Evolutionary conservation across 306 rosid genomes (phyloP), one percentile per base, ranked within the genome.

Genomic region (Psophocarpus tetragonolobus): DNA sequence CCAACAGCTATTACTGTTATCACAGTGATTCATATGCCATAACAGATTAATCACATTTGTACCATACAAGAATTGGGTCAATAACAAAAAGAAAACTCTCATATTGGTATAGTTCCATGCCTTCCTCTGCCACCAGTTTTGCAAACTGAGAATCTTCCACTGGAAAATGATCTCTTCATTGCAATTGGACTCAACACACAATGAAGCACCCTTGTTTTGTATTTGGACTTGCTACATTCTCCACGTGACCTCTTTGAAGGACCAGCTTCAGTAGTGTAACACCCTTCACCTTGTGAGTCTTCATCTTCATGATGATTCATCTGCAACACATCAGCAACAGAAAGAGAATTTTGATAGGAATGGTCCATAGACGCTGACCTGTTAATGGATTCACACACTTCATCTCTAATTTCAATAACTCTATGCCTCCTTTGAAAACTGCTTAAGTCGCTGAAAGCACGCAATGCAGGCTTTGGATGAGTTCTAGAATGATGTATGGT

Each of bases 121-220:
- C 76, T 73, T 51, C 75, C 80, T 86, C 88, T 85, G 73, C 80
- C 86, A 70, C 83, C 86, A 70, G 82, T 85, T 76, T 77, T 87
- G 13, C 76, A 4, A 33, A 79, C 74, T 13, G 79, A 88, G 80
- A 88, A 81, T 73, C 90, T 85, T 20, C 91, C 93, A 68, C 91
- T 83, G 9, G 94, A 88, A 80, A 91, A 83, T 0, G 94, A 89
- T 73, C 97, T 88, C 89, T 91, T 93, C 92, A 89, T 88, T 65
- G 87, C 81, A 79, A 81, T 81, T 57, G 96, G 91, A 65, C 83
- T 82, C 86, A 74, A 26, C 26, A 84, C 91, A 77, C 82, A 82
- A 39, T 84, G 89, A 85, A 84, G 35, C 26, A 80, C 60, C 74
- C 74, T 84, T 79, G 86, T 91, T 64, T 67, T 84, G 23, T 75